phyloP scores from a whole-genome alignment of 495 filamentous ascomycete genomes.

The Penicillium desertorum region DNA sequence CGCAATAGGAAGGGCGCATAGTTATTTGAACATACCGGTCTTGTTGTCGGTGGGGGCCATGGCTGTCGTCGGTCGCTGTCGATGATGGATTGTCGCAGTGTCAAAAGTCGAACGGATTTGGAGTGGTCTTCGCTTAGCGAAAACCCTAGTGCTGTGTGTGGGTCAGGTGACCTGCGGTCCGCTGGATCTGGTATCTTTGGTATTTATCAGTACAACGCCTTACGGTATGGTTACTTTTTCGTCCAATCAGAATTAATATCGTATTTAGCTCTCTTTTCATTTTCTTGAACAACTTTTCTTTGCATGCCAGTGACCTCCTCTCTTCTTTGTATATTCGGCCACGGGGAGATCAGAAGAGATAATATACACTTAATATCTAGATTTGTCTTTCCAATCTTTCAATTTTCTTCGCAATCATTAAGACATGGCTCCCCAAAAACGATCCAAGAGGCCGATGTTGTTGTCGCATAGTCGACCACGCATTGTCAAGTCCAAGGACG shows the following conservation, averaged over 20 bases:
- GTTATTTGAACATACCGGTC: conserved; percentile 59
- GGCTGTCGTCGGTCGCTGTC: conserved; percentile 52
- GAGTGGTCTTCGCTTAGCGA: conserved; percentile 47
- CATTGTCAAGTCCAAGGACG: conserved; percentile 46
- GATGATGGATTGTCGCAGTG: conserved; percentile 49
- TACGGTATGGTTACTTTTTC: conserved; percentile 6
- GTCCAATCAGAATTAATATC: conserved; percentile 9
- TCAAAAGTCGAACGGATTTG: conserved; percentile 43
- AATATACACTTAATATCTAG: too few relatives aligned
- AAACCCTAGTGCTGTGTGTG: conserved; percentile 53
- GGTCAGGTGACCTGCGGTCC: conserved; percentile 44
- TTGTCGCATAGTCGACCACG: conserved; percentile 73
- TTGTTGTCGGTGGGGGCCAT: conserved; percentile 73
- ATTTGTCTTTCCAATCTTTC: neutral
- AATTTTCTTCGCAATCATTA: neutral
- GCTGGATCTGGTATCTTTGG: conserved; percentile 21
- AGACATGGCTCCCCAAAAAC: conserved; percentile 29
- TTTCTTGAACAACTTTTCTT: conserved; percentile 9
- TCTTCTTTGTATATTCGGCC: neutral
- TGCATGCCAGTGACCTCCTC: neutral
- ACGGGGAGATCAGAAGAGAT: neutral
- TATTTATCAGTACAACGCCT: conserved; percentile 2
- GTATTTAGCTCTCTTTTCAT: conserved; percentile 1
- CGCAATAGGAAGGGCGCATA: conserved; percentile 17
- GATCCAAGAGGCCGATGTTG: conserved; percentile 44